Base-by-base conservation (phyloP, 164 flowering plant genomes). In the Malania oleifera region DNA sequence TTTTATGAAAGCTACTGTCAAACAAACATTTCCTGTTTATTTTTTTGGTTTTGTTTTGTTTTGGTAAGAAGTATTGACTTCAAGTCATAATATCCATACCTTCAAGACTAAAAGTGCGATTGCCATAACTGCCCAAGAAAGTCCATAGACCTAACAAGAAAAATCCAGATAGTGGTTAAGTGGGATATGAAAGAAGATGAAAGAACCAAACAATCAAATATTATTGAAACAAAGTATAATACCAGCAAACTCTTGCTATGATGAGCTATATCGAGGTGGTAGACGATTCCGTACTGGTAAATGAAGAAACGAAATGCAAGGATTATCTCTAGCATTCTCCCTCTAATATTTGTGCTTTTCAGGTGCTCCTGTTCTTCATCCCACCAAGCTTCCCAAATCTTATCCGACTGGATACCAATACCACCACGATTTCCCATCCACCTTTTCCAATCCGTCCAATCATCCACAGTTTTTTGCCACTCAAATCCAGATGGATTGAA, bases 361-460 rank as follows among this genome's bases (percentile, higher is more conserved):
- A 93, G 72, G 67, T 93, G 97, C 22, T 82, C 96, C 57, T 83
- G 92, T 61, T 88, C 96, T 57, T 45, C 80, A 47, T 86, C 87
- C 97, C 97, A 90, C 99, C 99, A 93, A 7, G 96, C 82, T 63
- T 93, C 96, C 99, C 99, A 93, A 70, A 97, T 93, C 67, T 75
- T 86, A 52, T 91, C 89, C 7, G 66, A 70, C 47, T 71, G 68
- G 68, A 90, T 86, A 41, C 97, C 97, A 29, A 93, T 93, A 31
- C 99, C 99, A 53, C 99, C 99, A 35, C 91, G 95, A 64, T 88
- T 90, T 43, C 92, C 97, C 93, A 93, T 88, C 99, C 99, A 93
- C 77, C 88, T 80, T 65, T 87, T 93, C 99, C 99, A 93, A 46
- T 93, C 93, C 12, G 95, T 79, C 97, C 97, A 93, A 63, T 93